phyloP scores from a whole-genome alignment of 1,284 basidiomycete genomes.

The Cerrena zonata region DNA sequence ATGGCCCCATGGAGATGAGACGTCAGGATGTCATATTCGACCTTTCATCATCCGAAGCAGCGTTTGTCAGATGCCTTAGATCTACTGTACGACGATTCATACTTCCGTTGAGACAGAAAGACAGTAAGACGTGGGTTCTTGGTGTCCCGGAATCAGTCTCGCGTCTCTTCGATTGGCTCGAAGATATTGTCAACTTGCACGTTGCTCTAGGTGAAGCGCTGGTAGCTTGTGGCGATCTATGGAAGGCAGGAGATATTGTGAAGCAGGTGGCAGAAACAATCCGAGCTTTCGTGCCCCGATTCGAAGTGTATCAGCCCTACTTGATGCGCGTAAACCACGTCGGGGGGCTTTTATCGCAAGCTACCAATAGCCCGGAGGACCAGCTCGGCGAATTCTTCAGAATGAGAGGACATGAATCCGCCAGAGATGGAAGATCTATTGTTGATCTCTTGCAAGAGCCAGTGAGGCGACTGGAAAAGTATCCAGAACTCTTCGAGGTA shows the following conservation, averaged over 20 bases:
- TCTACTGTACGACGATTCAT: constrained; percentile 66
- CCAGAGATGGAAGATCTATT: constrained; percentile 57
- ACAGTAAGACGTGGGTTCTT: constrained; percentile 67
- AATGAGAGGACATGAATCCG: constrained; percentile 56
- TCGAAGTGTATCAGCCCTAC: constrained; percentile 84
- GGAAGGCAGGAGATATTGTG: constrained; percentile 30
- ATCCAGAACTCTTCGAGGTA: constrained; percentile 72
- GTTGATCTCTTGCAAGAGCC: constrained; percentile 71
- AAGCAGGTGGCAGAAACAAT: constrained; percentile 53
- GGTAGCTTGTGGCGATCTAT: constrained; percentile 27
- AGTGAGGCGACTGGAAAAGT: constrained; percentile 65
- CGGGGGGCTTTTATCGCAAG: constrained; percentile 39
- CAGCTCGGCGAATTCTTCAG: constrained; percentile 83
- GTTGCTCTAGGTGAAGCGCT: constrained; percentile 52
- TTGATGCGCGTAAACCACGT: constrained; percentile 67
- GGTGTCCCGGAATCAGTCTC: constrained; percentile 68
- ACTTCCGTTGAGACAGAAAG: constrained; percentile 65
- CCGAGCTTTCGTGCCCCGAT: constrained; percentile 51
- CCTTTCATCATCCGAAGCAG: constrained; percentile 61
- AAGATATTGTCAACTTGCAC: constrained; percentile 78
- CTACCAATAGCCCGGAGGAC: constrained; percentile 13
- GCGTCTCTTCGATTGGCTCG: constrained; percentile 77
- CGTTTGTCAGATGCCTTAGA: constrained; percentile 62
- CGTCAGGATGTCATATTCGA: constrained; percentile 68
- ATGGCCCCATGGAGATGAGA: constrained; percentile 46